Evolutionary conservation across 2,329 filamentous ascomycete species (phyloP), one percentile per base, ranked within the genome.

Genomic region (Penicillium sp.): DNA sequence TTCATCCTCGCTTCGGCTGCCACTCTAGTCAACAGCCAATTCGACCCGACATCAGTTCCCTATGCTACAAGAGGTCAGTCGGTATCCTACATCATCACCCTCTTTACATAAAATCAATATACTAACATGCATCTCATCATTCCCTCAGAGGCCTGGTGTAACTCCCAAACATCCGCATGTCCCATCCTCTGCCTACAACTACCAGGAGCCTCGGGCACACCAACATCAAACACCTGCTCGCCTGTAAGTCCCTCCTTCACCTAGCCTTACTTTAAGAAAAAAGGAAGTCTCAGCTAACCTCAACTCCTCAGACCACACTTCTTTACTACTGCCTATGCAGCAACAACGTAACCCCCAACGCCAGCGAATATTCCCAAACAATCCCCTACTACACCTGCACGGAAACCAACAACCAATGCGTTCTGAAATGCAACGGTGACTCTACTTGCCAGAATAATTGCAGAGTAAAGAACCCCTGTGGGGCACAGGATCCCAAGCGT

Each of bases 341-440:
- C 58, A 81, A 82, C 68, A 78, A 78, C 61, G 62, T 79, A 53
- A 68, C 75, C 5, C 85, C 85, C 65, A 87, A 87, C 69, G 72
- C 84, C 55, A 81, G 82, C 60, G 76, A 86, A 67, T 87, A 84
- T 78, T 83, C 82, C 34, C 81, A 84, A 65, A 87, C 85, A 15
- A 77, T 87, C 50, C 84, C 85, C 19, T 87, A 82, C 77, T 87
- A 78, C 73, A 77, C 83, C 71, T 87, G 85, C 76, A 81, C 79
- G 10, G 78, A 84, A 61, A 77, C 75, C 72, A 82, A 81, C 70
- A 82, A 77, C 67, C 75, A 84, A 61, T 86, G 83, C 64, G 82
- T 84, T 25, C 65, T 60, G 13, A 74, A 72, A 63, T 87, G 85
- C 61, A 55, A 57, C 66, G 73, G 69, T 19, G 64, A 83, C 67